These are phyloP conservation scores for Thielaviopsis populi DNA, from an alignment of 2,329 filamentous ascomycete genomes.

Conservation along the genomic window DNA sequence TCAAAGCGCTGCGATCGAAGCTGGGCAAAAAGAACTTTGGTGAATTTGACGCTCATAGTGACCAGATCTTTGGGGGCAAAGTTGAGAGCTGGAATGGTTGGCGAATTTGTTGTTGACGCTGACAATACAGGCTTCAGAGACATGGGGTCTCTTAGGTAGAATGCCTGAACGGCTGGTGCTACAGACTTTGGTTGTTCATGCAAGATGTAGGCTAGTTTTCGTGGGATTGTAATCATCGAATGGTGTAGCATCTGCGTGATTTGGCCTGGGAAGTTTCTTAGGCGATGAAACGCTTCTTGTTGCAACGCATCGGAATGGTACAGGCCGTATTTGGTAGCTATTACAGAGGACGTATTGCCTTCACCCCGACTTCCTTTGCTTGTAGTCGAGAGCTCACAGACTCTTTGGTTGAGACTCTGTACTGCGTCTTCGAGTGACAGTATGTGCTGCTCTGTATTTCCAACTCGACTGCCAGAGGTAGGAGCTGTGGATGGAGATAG, in stretches of 20 bases:
- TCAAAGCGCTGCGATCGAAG: conserved; percentile 72
- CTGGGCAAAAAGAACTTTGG: conserved; percentile 80
- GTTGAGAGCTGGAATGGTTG: conserved; percentile 33
- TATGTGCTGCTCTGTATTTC: background rate
- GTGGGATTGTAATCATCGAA: conserved; percentile 57
- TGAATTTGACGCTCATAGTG: conserved; percentile 65
- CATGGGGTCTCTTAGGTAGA: conserved; percentile 78
- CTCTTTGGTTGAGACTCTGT: background rate
- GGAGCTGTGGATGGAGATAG: conserved; percentile 19
- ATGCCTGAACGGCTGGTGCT: conserved; percentile 72
- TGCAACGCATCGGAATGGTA: conserved; percentile 63
- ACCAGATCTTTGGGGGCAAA: conserved; percentile 73
- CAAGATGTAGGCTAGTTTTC: conserved; percentile 66
- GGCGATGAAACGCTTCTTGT: conserved; percentile 77
- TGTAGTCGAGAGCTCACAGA: background rate
- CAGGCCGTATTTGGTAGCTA: conserved; percentile 25
- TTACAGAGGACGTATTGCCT: background rate
- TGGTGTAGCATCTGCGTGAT: conserved; percentile 64
- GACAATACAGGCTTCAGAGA: conserved; percentile 53
- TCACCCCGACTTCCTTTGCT: background rate
- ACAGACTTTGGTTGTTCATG: conserved; percentile 61
- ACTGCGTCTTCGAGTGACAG: conserved; percentile 2
- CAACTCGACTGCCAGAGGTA: background rate
- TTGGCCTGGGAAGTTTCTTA: conserved; percentile 67
- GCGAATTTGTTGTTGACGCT: conserved; percentile 15